These are phyloP conservation scores for Penicillium dipodomyicola DNA, from an alignment of 495 filamentous ascomycete genomes.

Conservation along the genomic window DNA sequence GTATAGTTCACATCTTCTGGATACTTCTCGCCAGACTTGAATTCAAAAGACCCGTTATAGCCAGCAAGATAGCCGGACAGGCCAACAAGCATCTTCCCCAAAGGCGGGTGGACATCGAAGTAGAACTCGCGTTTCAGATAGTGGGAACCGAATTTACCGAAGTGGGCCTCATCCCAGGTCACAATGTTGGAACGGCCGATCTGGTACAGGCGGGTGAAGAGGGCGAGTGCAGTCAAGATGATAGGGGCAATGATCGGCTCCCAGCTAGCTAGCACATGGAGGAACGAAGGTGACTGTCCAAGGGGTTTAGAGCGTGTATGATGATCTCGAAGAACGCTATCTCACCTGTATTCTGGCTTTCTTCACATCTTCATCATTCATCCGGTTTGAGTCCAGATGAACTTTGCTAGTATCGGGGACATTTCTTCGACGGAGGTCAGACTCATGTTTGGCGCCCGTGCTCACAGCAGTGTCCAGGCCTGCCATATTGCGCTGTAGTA, in stretches of 20 bases:
- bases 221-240: conserved; percentile 79
- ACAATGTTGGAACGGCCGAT: conserved; percentile 95
- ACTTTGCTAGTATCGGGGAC: conserved; percentile 51
- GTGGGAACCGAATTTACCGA: conserved; percentile 98
- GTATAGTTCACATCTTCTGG: conserved; percentile 93
- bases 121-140: conserved; percentile 99
- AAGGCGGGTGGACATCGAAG: conserved; percentile 96
- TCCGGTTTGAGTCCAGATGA: conserved; percentile 32
- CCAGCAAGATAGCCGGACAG: conserved; percentile 93
- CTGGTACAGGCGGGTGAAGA: conserved; percentile 94
- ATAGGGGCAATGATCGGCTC: conserved; percentile 86
- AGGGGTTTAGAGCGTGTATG: background rate
- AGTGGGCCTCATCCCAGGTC: conserved; percentile 98
- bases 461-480: conserved; percentile 44
- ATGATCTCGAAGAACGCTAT: background rate
- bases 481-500: conserved; percentile 27
- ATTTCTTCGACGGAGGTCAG: conserved; percentile 75
- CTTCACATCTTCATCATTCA: conserved; percentile 57
- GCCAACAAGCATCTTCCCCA: conserved; percentile 97
- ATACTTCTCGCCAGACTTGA: conserved; percentile 97
- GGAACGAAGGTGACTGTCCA: conserved; percentile 40
- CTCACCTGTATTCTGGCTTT: conserved; percentile 52
- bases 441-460: conserved; percentile 63
- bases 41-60: conserved; percentile 99
- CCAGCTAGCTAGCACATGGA: conserved; percentile 69